These are phyloP conservation scores for Cryptosporidium xiaoi DNA, from an alignment of 169 alveolate genomes.

Conservation along the genomic window DNA sequence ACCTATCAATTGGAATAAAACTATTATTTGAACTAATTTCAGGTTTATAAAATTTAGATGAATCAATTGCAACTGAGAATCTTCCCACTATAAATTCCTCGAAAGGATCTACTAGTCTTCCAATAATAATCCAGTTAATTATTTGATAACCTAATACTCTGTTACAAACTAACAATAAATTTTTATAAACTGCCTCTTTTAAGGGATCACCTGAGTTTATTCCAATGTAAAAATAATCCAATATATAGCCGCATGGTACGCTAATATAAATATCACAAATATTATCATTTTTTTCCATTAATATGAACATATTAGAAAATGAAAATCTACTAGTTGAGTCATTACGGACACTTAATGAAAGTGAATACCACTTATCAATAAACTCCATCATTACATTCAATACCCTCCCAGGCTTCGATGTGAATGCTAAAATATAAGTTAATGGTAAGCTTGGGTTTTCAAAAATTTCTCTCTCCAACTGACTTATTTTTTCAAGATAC, in stretches of 20 bases:
- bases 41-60: not conserved
- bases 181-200: constrained; percentile 24
- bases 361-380: constrained; percentile 56
- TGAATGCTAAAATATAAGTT: constrained; percentile 31
- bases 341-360: constrained; percentile 5
- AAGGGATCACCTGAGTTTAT: constrained; percentile 22
- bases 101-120: constrained; percentile 63
- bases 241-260: constrained; percentile 51
- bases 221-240: constrained; percentile 46
- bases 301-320: constrained; percentile 18
- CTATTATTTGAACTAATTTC: not conserved
- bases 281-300: constrained; percentile 35
- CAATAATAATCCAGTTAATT: constrained; percentile 48
- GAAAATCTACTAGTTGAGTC: constrained; percentile 42
- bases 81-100: constrained; percentile 56
- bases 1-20: constrained; percentile 60
- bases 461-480: constrained; percentile 45
- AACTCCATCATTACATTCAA: constrained; percentile 19
- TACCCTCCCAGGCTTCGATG: constrained; percentile 21
- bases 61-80: constrained; percentile 29
- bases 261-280: constrained; percentile 40
- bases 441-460: constrained; percentile 45
- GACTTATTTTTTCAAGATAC: constrained; percentile 39
- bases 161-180: constrained; percentile 40
- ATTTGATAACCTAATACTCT: constrained; percentile 53